Base-by-base conservation (phyloP, 192 early-diverging fungal species). In the Dispira simplex region DNA sequence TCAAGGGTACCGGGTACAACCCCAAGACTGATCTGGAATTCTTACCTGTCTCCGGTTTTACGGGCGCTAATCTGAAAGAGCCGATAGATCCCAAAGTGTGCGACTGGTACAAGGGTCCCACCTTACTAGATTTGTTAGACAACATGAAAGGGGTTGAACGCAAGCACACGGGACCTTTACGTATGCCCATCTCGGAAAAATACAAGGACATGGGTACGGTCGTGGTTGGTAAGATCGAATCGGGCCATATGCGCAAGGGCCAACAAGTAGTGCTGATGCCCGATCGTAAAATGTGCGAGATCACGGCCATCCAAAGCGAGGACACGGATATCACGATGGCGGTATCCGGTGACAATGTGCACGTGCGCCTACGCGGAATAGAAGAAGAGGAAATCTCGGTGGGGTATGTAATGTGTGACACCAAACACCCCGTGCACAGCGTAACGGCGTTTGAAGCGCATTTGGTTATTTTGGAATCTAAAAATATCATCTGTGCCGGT, bases 171-270 rank as follows among this genome's bases (percentile, higher is more conserved):
- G 90, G 87, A 1, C 93, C 95, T 18, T 72, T 99, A 64, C 84
- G 95, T 73, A 87, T 99, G 72, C 91, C 97, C 54, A 85, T 99
- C 69, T 81, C 86, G 65, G 95, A 95, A 71, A 97, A 93, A 70
- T 92, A 90, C 81, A 91, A 90, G 84, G 94, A 99, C 70, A 95
- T 98, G 95, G 97, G 97, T 63, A 95, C 91, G 1, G 74, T 99
- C 45, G 81, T 97, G 44, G 85, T 85, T 16, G 97, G 97, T 65
- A 99, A 99, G 80, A 82, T 99, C 63, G 97, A 99, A 74, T 88
- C 91, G 43, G 97, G 97, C 28, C 76, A 77, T 53, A 72, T 99
- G 64, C 88, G 82, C 76, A 89, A 93, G 79, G 93, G 92, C 44
- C 87, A 92, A 62, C 68, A 65, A 65, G 78, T 98, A 3, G 55